Base-by-base conservation (phyloP, 176 grass and related monocot species). In the Puccinellia tenuiflora region DNA sequence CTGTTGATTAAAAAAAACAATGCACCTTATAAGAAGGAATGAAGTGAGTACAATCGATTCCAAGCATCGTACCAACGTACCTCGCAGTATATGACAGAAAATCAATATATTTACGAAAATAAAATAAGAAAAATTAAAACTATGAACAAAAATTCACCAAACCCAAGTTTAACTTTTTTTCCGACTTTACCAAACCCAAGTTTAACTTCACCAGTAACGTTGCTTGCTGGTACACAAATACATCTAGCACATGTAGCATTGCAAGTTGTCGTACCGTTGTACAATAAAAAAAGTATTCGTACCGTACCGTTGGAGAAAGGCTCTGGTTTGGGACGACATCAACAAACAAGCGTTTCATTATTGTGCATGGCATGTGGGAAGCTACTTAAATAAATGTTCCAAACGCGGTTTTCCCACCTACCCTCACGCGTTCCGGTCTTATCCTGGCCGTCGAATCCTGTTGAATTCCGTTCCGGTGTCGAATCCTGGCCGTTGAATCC, bases 311-410 rank as follows among this genome's bases (percentile, higher is more conserved):
- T 38, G 8, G 3, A 39, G 5, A 37, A 40, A 42, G 11, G 21
- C 20, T 56, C 37, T 39, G 40, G 77, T 52, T 11, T 53, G 57
- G 33, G 76, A 29, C 46, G 10, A 33, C 75, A 79, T 73, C 86
- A 33, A 50, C 69, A 63, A 59, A 57, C 14, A 48, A 74, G 20
- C 53, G 30, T 61, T 39, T 18, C 68, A 28, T 47, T 20, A 48
- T n/a, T 3, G 12, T 61, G 73, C 79, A 61, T 21, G 38, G 28
- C 77, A 85, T 81, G 82, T 60, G 77, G 66, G 60, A 73, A 43
- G 59, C 69, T 25, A 64, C 37, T 39, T 75, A 60, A 33, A 35
- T 17, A 85, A 59, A 35, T 59, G 62, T n/a, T n/a, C n/a, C n/a
- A n/a, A n/a, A n/a, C n/a, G n/a, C n/a, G n/a, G n/a, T n/a, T n/a